A percentile compares a stretch with the other conserved stretches of the same genome.
These are phyloP conservation scores for Fragilaria crotonensis DNA, from an alignment of 108 stramenopile genomes.

Conservation along the genomic window DNA sequence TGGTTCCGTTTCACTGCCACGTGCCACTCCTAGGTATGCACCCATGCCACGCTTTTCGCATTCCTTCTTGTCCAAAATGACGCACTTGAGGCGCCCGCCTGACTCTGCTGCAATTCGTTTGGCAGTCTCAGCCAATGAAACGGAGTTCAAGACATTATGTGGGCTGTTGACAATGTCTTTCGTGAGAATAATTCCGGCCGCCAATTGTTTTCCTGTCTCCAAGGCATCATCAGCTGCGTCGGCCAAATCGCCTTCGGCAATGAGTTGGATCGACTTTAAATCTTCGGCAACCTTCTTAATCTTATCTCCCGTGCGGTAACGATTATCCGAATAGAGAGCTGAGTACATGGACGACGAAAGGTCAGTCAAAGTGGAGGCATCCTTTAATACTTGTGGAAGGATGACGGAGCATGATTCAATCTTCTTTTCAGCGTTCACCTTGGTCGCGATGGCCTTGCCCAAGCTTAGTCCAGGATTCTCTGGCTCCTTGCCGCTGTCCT, in stretches of 20 bases:
- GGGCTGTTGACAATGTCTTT: constrained; percentile 96
- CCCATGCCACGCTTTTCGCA: constrained; percentile 92
- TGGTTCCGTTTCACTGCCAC: constrained; percentile 87
- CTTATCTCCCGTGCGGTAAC: constrained; percentile 71
- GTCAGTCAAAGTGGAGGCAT: constrained; percentile 1
- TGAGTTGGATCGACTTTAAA: constrained; percentile 45
- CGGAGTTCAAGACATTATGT: constrained; percentile 91
- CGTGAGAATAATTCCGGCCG: constrained; percentile 54
- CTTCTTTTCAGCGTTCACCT: constrained; percentile 68
- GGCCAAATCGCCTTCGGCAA: constrained; percentile 25
- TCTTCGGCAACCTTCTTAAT: constrained; percentile 56
- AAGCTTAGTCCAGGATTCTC: constrained; percentile 18
- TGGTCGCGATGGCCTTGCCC: constrained; percentile 57
- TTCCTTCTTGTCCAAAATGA: constrained; percentile 75
- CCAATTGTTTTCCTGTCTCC: constrained; percentile 45
- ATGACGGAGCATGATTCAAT: constrained; percentile 38
- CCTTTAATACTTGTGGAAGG: constrained; percentile 33
- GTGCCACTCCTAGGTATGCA: constrained; percentile 87
- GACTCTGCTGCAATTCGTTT: constrained; percentile 64
- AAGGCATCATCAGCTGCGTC: constrained; percentile 29
- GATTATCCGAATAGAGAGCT: constrained; percentile 63
- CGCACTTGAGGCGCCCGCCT: constrained; percentile 64
- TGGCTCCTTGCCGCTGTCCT: constrained; percentile 29
- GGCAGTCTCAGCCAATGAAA: constrained; percentile 80
- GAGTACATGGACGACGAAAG: constrained; percentile 4